Evolutionary conservation across 768 basidiomycete genomes (phyloP).

Genomic region (Russula emetica): DNA sequence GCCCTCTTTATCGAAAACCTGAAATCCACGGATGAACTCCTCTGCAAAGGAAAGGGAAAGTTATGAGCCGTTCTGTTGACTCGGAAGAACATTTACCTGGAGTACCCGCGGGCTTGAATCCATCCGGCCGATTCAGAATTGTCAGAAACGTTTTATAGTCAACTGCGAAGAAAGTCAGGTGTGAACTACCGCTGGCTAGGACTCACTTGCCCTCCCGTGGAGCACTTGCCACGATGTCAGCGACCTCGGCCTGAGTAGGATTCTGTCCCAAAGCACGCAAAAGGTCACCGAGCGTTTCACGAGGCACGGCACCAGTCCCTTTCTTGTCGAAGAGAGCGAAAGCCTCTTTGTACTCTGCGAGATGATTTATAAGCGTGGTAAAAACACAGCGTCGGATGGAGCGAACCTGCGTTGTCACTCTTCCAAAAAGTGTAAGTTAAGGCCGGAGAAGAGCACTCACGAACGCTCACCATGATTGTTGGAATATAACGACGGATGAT

Average conservation of each 20-base stretch:
- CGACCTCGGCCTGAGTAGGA: constrained; percentile 98
- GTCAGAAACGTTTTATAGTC: constrained; percentile 89
- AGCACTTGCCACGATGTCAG: constrained; percentile 66
- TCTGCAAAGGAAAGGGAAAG: constrained; percentile 44
- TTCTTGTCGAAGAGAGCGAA: constrained; percentile 98
- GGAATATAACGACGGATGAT: background rate
- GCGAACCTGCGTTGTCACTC: constrained; percentile 52
- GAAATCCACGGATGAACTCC: constrained; percentile 99
- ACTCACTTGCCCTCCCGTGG: constrained; percentile 66
- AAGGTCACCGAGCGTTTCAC: constrained; percentile 87
- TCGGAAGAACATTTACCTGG: constrained; percentile 57
- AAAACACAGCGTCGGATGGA: constrained; percentile 1
- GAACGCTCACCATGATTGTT: constrained; percentile 19
- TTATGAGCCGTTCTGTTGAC: background rate
- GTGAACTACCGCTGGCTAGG: background rate
- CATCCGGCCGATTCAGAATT: constrained; percentile 92
- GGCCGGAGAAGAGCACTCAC: background rate
- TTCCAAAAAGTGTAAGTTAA: constrained; percentile 26
- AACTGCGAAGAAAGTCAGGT: constrained; percentile 45
- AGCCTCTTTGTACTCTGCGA: constrained; percentile 87
- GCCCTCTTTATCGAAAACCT: constrained; percentile 96
- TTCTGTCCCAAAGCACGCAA: constrained; percentile 95
- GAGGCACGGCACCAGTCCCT: constrained; percentile 84
- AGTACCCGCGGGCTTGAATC: constrained; percentile 95
- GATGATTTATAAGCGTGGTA: constrained; percentile 2